Percentiles rank a stretch among this genome's conserved stretches.
Conservation (phyloP, 768 basidiomycete genomes). For the Mycena maculata region DNA sequence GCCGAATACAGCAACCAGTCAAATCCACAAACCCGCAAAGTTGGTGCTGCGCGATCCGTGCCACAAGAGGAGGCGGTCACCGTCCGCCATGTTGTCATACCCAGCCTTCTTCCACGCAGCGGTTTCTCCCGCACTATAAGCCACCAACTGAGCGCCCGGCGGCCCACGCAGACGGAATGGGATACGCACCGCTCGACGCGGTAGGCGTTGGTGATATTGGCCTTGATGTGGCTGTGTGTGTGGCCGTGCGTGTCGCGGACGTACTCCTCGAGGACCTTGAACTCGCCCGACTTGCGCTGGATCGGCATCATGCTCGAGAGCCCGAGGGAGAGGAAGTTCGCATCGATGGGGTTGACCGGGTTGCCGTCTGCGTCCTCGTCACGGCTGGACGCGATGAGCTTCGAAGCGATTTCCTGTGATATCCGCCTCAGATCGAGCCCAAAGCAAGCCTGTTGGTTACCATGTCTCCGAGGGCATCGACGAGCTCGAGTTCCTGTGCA, state of each 20-base stretch:
- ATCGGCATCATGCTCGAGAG: slow-evolving; percentile 66
- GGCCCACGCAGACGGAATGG: background rate
- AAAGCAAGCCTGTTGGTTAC: slow-evolving; percentile 38
- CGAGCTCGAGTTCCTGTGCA: slow-evolving; percentile 66
- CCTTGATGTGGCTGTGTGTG: slow-evolving; percentile 61
- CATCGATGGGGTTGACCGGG: slow-evolving; percentile 66
- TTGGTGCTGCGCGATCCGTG: slow-evolving; percentile 74
- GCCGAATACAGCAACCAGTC: background rate
- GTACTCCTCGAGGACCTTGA: slow-evolving; percentile 59
- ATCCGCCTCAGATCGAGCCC: background rate
- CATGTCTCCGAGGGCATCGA: slow-evolving; percentile 76
- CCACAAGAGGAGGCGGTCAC: slow-evolving; percentile 70
- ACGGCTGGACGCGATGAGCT: slow-evolving; percentile 58
- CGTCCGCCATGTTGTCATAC: slow-evolving; percentile 54
- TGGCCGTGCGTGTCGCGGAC: slow-evolving; percentile 65
- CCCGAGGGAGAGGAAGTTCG: slow-evolving; percentile 63
- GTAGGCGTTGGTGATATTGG: slow-evolving; percentile 60
- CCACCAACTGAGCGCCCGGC: background rate
- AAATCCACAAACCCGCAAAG: slow-evolving; percentile 54
- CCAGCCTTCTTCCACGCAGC: slow-evolving; percentile 59
- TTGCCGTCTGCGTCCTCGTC: slow-evolving; percentile 57
- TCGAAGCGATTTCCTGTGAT: slow-evolving; percentile 67
- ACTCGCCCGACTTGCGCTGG: slow-evolving; percentile 54
- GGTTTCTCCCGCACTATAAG: slow-evolving; percentile 41
- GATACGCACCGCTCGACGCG: slow-evolving; percentile 61